These are phyloP conservation scores for Saururus chinensis DNA, from an alignment of 164 flowering plant genomes.

Conservation along the genomic window DNA sequence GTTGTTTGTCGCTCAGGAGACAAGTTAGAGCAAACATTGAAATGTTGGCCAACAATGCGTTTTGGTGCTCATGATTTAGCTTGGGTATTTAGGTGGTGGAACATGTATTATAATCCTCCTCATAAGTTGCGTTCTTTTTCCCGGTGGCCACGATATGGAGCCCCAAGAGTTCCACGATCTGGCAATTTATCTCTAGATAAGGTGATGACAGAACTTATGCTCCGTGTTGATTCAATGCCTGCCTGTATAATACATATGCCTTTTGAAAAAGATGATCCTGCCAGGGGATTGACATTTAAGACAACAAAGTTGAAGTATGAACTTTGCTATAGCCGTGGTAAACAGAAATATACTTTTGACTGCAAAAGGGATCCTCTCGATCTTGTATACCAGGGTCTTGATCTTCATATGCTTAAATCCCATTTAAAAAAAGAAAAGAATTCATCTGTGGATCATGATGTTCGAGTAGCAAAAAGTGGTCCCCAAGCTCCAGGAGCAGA, in stretches of 20 bases:
- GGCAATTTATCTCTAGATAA: slow-evolving; percentile 91
- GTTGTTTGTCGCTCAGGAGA: slow-evolving; percentile 19
- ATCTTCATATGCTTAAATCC: slow-evolving; percentile 71
- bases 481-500: slow-evolving; percentile 41
- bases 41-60: slow-evolving; percentile 44
- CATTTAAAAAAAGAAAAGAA: slow-evolving; percentile 45
- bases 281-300: slow-evolving; percentile 74
- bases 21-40: slow-evolving; percentile 20
- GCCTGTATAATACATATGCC: slow-evolving; percentile 62
- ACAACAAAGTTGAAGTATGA: slow-evolving; percentile 79
- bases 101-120: slow-evolving; percentile 74
- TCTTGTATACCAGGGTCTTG: slow-evolving; percentile 92
- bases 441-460: slow-evolving; percentile 34
- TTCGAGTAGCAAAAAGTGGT: slow-evolving; percentile 41
- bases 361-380: slow-evolving; percentile 85
- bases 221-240: slow-evolving; percentile 78
- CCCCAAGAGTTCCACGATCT: slow-evolving; percentile 77
- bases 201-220: slow-evolving; percentile 95
- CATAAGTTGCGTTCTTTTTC: slow-evolving; percentile 86
- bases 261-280: slow-evolving; percentile 88
- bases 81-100: slow-evolving; percentile 86
- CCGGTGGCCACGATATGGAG: slow-evolving; percentile 93
- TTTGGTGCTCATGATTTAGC: slow-evolving; percentile 94
- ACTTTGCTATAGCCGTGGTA: slow-evolving; percentile 67
- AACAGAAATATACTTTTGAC: slow-evolving; percentile 82